These are phyloP conservation scores for Aspergillus biplanus DNA, from an alignment of 495 filamentous ascomycete species.

Conservation along the genomic window DNA sequence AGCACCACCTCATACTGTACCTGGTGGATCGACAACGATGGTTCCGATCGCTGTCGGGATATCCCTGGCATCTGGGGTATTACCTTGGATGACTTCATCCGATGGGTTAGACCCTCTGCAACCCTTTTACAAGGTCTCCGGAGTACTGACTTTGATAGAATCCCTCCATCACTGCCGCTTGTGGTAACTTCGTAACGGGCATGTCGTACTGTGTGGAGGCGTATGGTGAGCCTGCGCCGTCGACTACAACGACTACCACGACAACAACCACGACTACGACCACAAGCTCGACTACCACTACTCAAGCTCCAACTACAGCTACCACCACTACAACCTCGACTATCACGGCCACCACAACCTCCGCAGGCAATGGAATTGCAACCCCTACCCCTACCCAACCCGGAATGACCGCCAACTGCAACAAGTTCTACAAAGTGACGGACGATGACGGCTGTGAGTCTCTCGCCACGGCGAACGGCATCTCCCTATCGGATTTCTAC, in stretches of 20 bases:
- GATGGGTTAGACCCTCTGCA: no score
- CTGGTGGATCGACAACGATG: slow-evolving; percentile 14
- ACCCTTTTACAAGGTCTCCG: no score
- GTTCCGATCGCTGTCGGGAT: not conserved
- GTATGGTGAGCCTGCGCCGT: slow-evolving; percentile 9
- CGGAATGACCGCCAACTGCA: slow-evolving; percentile 6
- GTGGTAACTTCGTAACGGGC: not conserved
- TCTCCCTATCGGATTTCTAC: slow-evolving; percentile 7
- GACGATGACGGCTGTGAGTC: slow-evolving; percentile 3
- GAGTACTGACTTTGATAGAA: no score
- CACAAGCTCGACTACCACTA: not conserved
- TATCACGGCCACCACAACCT: not conserved
- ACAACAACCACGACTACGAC: no score
- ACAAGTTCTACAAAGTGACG: slow-evolving; percentile 5
- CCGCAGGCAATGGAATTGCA: slow-evolving; percentile 3
- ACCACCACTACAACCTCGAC: slow-evolving; percentile 1
- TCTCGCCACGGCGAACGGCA: slow-evolving; percentile 1
- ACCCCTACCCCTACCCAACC: slow-evolving; percentile 7
- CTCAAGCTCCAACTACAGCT: slow-evolving; percentile 1
- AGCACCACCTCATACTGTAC: slow-evolving; percentile 11
- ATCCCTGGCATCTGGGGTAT: slow-evolving; percentile 4
- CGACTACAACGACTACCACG: no score
- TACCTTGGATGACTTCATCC: slow-evolving; percentile 1
- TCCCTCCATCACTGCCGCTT: slow-evolving; percentile 8
- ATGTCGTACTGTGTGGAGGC: slow-evolving; percentile 15